phyloP scores from a whole-genome alignment of 177 flowering plant species.

The Telopea speciosissima region DNA sequence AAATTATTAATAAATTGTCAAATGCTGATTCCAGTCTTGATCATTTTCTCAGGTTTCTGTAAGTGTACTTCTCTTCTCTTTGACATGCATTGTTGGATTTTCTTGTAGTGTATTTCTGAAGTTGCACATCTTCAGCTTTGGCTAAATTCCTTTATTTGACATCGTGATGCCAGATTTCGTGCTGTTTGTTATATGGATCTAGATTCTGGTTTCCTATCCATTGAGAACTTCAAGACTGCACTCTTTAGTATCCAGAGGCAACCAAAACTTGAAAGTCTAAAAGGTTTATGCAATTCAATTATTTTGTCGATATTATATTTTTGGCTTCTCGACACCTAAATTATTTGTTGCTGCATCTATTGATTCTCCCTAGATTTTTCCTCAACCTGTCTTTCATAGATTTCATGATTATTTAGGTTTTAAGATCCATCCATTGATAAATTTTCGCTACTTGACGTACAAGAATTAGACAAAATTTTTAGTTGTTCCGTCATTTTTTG shows the following conservation, averaged over 20 bases:
- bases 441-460: background rate
- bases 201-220: conserved; percentile 50
- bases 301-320: background rate
- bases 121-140: background rate
- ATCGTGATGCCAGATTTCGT: conserved; percentile 42
- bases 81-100: background rate
- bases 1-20: conserved; percentile 32
- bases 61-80: conserved; percentile 34
- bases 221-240: conserved; percentile 70
- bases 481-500: background rate
- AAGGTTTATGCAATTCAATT: conserved; percentile 38
- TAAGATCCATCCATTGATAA: conserved; percentile 2
- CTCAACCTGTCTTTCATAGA: background rate
- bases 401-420: background rate
- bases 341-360: background rate
- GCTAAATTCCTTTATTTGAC: conserved; percentile 5
- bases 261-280: conserved; percentile 71
- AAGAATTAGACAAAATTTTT: background rate
- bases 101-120: conserved; percentile 6
- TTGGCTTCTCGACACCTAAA: background rate
- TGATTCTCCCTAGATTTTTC: background rate
- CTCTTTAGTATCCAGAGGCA: conserved; percentile 50
- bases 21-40: conserved; percentile 46
- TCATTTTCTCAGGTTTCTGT: conserved; percentile 69
- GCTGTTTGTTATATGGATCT: conserved; percentile 60